phyloP scores from a whole-genome alignment of 2,329 filamentous ascomycete species.

The Aspergillus phoenicis region DNA sequence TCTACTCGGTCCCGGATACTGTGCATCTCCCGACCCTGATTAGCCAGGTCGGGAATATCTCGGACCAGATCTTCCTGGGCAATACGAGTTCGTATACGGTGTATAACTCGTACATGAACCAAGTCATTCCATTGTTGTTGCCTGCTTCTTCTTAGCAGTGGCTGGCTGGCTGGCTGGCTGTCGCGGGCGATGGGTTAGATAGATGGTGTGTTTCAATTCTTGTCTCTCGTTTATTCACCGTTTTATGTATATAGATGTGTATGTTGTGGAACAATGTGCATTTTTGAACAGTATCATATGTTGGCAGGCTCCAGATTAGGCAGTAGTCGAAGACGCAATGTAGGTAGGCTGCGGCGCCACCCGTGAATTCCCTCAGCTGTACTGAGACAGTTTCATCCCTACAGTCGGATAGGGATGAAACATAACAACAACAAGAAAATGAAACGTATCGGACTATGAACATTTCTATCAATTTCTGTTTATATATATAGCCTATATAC shows the following conservation, averaged over 20 bases:
- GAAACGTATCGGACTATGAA: too few relatives aligned
- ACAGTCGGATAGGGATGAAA: too few relatives aligned
- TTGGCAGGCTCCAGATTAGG: too few relatives aligned
- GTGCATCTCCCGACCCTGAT: slow-evolving; percentile 7
- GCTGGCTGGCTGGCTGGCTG: not conserved
- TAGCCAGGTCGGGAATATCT: slow-evolving; percentile 7
- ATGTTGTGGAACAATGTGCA: slow-evolving; percentile 7
- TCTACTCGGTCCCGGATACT: slow-evolving; percentile 9
- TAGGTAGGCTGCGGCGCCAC: too few relatives aligned
- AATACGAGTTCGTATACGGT: slow-evolving; percentile 8
- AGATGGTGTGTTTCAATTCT: not conserved
- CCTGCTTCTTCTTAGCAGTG: too few relatives aligned
- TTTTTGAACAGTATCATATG: not conserved
- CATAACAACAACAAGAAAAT: too few relatives aligned
- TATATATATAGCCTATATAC: too few relatives aligned
- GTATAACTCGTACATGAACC: slow-evolving; percentile 12
- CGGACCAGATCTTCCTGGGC: slow-evolving; percentile 16
- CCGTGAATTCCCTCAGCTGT: too few relatives aligned
- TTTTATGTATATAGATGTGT: slow-evolving; percentile 2
- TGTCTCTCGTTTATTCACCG: not conserved
- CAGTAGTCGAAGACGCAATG: too few relatives aligned
- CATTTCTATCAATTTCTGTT: too few relatives aligned
- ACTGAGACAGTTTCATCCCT: too few relatives aligned
- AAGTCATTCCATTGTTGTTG: not conserved
- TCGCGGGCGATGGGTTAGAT: not conserved